Evolutionary conservation across 208 protist genomes (phyloP).

Genomic region (Acanthamoeba lenticulata): DNA sequence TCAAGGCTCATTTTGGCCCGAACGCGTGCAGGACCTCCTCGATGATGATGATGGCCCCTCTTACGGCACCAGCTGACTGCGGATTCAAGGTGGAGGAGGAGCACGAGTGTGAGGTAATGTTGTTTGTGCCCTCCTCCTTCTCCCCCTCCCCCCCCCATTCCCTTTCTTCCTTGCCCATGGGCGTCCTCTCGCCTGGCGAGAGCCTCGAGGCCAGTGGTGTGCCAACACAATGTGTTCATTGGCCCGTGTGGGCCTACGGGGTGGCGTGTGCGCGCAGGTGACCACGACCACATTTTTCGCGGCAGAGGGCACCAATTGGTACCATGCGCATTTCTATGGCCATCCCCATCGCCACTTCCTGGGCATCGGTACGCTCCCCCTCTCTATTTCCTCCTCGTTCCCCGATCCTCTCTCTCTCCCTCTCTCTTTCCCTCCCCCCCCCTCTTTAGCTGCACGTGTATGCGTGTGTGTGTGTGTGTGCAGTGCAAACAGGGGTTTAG

Average conservation of each 20-base stretch:
- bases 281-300: background rate
- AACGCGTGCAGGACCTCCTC: background rate
- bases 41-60: background rate
- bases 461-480: no score
- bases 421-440: no score
- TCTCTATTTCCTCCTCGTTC: no score
- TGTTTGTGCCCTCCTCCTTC: background rate
- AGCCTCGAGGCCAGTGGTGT: background rate
- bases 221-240: background rate
- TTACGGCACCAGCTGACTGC: background rate
- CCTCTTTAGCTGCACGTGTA: no score
- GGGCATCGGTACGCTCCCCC: constrained; percentile 35
- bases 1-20: no score
- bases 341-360: constrained; percentile 52
- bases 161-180: background rate
- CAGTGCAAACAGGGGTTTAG: no score
- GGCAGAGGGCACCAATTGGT: background rate
- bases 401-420: no score
- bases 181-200: background rate
- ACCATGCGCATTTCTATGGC: constrained; percentile 34
- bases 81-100: background rate
- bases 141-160: background rate
- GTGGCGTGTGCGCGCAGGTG: no score
- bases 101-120: constrained; percentile 35
- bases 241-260: no score